phyloP scores from a whole-genome alignment of 1,284 basidiomycete species.

The Porodaedalea pini region DNA sequence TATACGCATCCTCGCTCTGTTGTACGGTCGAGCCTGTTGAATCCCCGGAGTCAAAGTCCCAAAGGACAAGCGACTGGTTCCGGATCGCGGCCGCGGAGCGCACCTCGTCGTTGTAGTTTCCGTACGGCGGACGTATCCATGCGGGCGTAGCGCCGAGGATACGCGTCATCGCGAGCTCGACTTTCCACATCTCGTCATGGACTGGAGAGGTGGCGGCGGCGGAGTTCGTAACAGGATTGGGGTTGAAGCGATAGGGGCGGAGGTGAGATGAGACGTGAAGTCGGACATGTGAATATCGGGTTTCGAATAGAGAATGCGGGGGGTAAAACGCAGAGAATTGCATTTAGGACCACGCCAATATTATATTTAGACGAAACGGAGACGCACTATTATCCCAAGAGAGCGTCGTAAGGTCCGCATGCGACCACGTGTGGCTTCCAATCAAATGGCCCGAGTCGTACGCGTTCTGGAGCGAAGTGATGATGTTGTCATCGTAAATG shows the following conservation, averaged over 20 bases:
- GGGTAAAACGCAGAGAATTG: too few relatives aligned
- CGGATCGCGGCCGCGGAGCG: conserved; percentile 40
- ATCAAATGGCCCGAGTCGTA: conserved; percentile 25
- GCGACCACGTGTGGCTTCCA: conserved; percentile 19
- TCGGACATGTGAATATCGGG: background rate
- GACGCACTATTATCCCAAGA: conserved; percentile 16
- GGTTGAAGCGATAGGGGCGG: background rate
- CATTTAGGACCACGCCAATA: too few relatives aligned
- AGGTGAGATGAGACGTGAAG: background rate
- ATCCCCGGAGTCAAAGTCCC: conserved; percentile 43
- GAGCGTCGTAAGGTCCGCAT: conserved; percentile 11
- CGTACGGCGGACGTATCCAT: conserved; percentile 48
- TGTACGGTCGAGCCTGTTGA: conserved; percentile 34
- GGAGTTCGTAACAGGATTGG: background rate
- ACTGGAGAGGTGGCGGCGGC: conserved; percentile 24
- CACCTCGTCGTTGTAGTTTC: conserved; percentile 47
- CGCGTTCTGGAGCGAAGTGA: conserved; percentile 36
- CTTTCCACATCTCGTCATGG: conserved; percentile 37
- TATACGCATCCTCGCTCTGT: conserved; percentile 33
- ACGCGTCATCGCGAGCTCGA: conserved; percentile 47
- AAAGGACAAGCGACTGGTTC: conserved; percentile 36
- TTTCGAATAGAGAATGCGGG: too few relatives aligned
- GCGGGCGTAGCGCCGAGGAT: conserved; percentile 46
- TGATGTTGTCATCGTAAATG: conserved; percentile 37
- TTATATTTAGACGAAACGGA: background rate